Evolutionary conservation across 495 filamentous ascomycete species (phyloP), one percentile per base, ranked within the genome.

Genomic region (Annulohypoxylon bovei): DNA sequence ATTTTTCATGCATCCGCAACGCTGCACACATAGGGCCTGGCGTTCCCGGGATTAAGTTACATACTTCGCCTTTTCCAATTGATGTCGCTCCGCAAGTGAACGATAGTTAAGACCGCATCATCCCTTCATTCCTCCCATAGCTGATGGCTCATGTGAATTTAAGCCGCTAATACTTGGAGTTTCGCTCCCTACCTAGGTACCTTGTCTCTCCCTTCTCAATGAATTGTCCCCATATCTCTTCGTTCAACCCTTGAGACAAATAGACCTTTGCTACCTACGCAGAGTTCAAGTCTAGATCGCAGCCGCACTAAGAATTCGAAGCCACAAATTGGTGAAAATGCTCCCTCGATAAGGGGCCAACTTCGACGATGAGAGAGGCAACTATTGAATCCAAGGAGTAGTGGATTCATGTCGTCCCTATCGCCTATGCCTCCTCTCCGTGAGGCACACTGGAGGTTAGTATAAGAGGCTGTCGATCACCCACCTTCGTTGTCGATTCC

Each of bases 11-110:
- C 63, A 60, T 70, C 44, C 62, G 62, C 22, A 62, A 64, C 62
- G 61, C 56, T 72, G 57, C 52, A 65, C 65, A 76, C 72, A 70
- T 72, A 62, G 69, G 72, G 66, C 32, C 37, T 63, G 72, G 74
- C 74, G 72, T 74, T 69, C 59, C 49, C 71, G 68, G 71, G 60
- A 74, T 62, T 27, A 47, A 59, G 33, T 60, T 67, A 63, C 64
- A 68, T 68, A 65, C 18, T 65, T 60, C 39, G 27, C 58, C 44
- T 47, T 52, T 63, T 32, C 54, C 42, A 60, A 33, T 64, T 37
- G 53, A 33, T 52, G 50, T 47, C 23, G 18, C 16, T 1, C 22
- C 11, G n/a, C 14, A 61, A 9, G 37, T 54, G 67, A 69, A 52
- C 49, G 47, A 52, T 28, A 60, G 57, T 67, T 62, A 27, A 62